phyloP scores from a whole-genome alignment of 139 green algal species.

The Parachlorella kessleri region DNA sequence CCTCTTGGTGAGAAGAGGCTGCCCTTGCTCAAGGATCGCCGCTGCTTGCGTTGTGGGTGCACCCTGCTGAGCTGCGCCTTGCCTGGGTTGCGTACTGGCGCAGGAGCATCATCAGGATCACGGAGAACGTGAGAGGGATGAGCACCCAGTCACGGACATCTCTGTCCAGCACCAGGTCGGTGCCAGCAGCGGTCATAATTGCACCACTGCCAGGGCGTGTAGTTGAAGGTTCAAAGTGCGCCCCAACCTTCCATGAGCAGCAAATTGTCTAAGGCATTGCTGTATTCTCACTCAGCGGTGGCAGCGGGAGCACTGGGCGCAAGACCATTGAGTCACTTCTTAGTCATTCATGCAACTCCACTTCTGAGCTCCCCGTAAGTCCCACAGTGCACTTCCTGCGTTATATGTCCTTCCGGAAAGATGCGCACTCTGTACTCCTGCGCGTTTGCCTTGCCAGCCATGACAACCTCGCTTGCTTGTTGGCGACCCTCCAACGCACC shows the following conservation, averaged over 20 bases:
- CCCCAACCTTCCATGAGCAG: background rate
- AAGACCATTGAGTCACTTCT: background rate
- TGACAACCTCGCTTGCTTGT: no score
- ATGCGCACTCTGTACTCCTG: no score
- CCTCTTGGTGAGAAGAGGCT: no score
- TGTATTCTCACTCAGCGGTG: background rate
- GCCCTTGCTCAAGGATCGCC: no score
- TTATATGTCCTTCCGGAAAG: no score
- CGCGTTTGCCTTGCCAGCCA: no score
- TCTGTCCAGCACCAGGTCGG: slow-evolving; percentile 74
- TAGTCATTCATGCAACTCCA: background rate
- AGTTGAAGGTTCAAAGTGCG: background rate
- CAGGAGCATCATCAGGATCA: slow-evolving; percentile 90
- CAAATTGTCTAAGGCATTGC: background rate
- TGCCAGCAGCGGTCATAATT: background rate
- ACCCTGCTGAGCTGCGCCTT: no score
- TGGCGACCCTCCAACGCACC: no score
- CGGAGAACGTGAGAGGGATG: slow-evolving; percentile 83
- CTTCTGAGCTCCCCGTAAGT: no score
- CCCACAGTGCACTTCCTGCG: no score
- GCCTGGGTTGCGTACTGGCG: slow-evolving; percentile 79
- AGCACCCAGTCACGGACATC: slow-evolving; percentile 91
- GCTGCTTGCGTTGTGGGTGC: no score
- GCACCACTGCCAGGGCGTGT: background rate
- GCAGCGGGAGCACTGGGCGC: background rate